Conservation (phyloP, 2,329 filamentous ascomycete genomes). For the Scolecobasidium constrictum region DNA sequence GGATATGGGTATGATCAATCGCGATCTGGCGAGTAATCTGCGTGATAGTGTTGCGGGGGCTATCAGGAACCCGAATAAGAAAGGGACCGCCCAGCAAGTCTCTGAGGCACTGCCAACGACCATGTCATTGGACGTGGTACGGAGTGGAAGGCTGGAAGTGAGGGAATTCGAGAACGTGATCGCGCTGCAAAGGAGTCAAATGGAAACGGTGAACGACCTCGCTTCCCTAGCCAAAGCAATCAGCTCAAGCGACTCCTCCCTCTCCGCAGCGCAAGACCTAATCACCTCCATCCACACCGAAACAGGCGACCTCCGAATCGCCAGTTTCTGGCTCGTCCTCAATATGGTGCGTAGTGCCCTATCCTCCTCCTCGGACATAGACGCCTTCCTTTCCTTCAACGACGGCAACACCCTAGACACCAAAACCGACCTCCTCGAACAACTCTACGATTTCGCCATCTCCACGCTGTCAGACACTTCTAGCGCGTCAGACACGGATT, state of each 20-base stretch:
- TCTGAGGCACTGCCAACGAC: background rate
- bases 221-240: constrained; percentile 48
- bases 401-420: constrained; percentile 13
- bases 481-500: constrained; percentile 39
- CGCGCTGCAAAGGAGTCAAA: constrained; percentile 50
- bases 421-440: constrained; percentile 35
- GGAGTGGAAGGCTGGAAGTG: constrained; percentile 10
- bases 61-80: constrained; percentile 20
- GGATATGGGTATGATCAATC: constrained; percentile 55
- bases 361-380: constrained; percentile 36
- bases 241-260: constrained; percentile 28
- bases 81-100: background rate
- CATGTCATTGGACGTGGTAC: background rate
- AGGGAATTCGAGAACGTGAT: constrained; percentile 49
- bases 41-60: constrained; percentile 58
- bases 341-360: constrained; percentile 41
- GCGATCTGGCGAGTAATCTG: constrained; percentile 56
- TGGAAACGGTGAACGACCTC: constrained; percentile 51
- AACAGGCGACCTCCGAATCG: constrained; percentile 48
- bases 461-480: constrained; percentile 41
- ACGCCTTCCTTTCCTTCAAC: constrained; percentile 54
- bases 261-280: constrained; percentile 52
- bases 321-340: constrained; percentile 72
- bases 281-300: constrained; percentile 51
- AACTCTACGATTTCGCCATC: constrained; percentile 61